Evolutionary conservation across 2,329 filamentous ascomycete genomes (phyloP), one percentile per base, ranked within the genome.

Genomic region (Monilinia polystroma): DNA sequence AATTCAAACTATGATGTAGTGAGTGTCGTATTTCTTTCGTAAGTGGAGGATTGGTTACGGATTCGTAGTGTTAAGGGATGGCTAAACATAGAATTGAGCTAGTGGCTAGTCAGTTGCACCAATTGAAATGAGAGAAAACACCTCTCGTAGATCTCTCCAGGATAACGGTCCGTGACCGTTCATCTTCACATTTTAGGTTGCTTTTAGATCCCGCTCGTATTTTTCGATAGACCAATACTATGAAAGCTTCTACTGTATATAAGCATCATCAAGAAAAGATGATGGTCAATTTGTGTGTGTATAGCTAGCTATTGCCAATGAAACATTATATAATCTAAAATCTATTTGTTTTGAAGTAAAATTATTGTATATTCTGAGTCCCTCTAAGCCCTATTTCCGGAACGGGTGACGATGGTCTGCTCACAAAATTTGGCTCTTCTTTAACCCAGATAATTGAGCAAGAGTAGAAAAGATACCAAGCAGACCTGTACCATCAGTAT

Each of bases 401-500:
- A 49, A 35, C 32, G 23, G 29, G n/a, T 49, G 57, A n/a, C 14
- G 18, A 10, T 26, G 23, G 32, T 23, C 23, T 51, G 47, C 32
- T 66, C 55, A 77, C 69, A 77, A 68, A 38, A 75, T 52, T 41
- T 75, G 74, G 14, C 71, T 70, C 64, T 69, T 75, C 69, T 75
- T 75, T 51, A 78, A 20, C n/a, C 70, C 71, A 10, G 72, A 75
- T 35, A 79, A 66, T 66, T 78, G 75, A 57, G 76, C 70, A 47
- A 79, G 69, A 16, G 77, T 79, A 59, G 72, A 75, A 1, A 79
- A 70, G 8, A 79, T 74, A 12, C 77, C 78, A 51, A 70, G 70
- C 23, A 78, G 69, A 12, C 78, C 77, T 10, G 76, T 71, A 0
- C 78, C 78, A 63, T 79, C 77, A 11, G 71, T 74, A 67, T 79